phyloP scores from a whole-genome alignment of 768 basidiomycete genomes.

The Symmetrospora coprosmae region DNA sequence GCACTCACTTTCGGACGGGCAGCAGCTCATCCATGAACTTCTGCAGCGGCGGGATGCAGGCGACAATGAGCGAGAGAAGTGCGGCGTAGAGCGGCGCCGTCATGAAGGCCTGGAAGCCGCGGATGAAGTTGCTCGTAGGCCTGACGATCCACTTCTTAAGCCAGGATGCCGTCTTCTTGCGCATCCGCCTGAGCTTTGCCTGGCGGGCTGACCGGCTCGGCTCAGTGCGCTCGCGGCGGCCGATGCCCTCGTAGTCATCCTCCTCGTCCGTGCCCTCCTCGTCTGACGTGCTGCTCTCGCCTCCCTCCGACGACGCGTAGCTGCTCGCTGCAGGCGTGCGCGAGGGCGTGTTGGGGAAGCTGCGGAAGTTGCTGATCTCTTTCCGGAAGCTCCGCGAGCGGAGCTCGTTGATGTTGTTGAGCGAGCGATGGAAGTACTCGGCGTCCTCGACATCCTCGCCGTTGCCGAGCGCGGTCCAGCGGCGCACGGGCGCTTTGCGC shows the following conservation, averaged over 20 bases:
- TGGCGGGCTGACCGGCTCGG: slow-evolving; percentile 23
- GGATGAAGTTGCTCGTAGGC: slow-evolving; percentile 19
- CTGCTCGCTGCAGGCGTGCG: slow-evolving; percentile 18
- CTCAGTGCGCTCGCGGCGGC: neutral
- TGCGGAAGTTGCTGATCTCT: slow-evolving; percentile 19
- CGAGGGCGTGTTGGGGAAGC: slow-evolving; percentile 34
- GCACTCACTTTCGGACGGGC: slow-evolving; percentile 31
- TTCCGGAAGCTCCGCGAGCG: slow-evolving; percentile 11
- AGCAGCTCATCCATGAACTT: slow-evolving; percentile 50
- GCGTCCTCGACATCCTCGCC: slow-evolving; percentile 8
- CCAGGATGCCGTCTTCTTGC: slow-evolving; percentile 28
- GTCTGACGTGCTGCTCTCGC: neutral
- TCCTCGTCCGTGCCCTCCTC: slow-evolving; percentile 22
- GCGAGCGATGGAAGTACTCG: slow-evolving; percentile 8
- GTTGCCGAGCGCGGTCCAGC: slow-evolving; percentile 11
- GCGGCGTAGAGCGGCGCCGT: slow-evolving; percentile 54
- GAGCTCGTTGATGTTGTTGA: neutral
- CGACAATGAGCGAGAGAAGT: slow-evolving; percentile 27
- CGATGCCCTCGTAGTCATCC: slow-evolving; percentile 21
- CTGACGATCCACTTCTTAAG: slow-evolving; percentile 31
- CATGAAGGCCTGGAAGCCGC: slow-evolving; percentile 55
- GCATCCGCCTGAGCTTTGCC: slow-evolving; percentile 29
- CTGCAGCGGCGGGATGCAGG: slow-evolving; percentile 62
- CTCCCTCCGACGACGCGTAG: slow-evolving; percentile 5
- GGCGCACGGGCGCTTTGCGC: neutral